Percentiles rank a stretch among this genome's conserved stretches.
Evolutionary conservation across 31 red algal species (phyloP).

Genomic region (Odonthalia washingtoniensis): DNA sequence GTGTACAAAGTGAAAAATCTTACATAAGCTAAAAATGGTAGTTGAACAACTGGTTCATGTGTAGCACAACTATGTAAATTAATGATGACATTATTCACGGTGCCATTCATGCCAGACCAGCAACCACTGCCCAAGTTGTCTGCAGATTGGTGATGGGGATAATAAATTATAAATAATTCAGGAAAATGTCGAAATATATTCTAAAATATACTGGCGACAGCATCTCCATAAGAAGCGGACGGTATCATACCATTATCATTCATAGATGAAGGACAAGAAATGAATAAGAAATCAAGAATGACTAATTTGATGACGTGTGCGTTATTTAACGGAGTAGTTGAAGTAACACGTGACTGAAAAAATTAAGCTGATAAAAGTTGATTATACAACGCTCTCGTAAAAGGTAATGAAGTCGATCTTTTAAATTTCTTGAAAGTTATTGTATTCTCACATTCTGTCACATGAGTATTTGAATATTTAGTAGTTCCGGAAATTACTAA

Average conservation of each 20-base stretch:
- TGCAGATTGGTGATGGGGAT: too few relatives aligned
- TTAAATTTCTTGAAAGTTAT: too few relatives aligned
- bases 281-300: conserved; percentile 54
- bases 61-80: too few relatives aligned
- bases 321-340: too few relatives aligned
- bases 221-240: conserved; percentile 54
- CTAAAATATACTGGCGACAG: conserved; percentile 38
- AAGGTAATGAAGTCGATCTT: too few relatives aligned
- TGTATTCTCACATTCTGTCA: not conserved
- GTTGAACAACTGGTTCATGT: too few relatives aligned
- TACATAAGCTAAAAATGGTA: conserved; percentile 42
- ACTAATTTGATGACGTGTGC: conserved; percentile 48
- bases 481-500: conserved; percentile 60
- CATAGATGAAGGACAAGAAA: conserved; percentile 47
- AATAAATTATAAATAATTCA: not conserved
- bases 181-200: conserved; percentile 36
- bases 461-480: conserved; percentile 30
- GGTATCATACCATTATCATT: not conserved
- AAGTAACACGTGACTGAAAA: too few relatives aligned
- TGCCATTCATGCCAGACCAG: too few relatives aligned
- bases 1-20: conserved; percentile 52
- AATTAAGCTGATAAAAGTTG: too few relatives aligned
- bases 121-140: too few relatives aligned
- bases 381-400: too few relatives aligned
- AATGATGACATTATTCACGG: conserved; percentile 21